A percentile compares a stretch with the other conserved stretches of the same genome.
Evolutionary conservation across 73 alveolate species (phyloP).

Genomic region (Halteria grandinella): DNA sequence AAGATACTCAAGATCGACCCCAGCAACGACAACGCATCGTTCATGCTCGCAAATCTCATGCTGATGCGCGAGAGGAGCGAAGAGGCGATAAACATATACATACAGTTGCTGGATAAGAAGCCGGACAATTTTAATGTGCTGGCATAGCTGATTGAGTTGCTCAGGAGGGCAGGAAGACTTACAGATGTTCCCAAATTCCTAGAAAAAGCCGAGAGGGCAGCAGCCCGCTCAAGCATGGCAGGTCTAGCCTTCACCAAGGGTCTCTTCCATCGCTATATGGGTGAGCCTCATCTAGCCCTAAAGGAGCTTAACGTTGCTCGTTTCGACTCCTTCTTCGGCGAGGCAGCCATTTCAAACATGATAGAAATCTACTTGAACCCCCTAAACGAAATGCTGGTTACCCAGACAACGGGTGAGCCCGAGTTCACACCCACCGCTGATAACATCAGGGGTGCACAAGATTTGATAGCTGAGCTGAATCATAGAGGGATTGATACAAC

Average conservation of each 20-base stretch:
- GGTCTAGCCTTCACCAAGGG: conserved; percentile 97
- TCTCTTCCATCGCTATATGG: conserved; percentile 84
- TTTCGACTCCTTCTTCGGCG: conserved; percentile 91
- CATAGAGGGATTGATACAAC: conserved; percentile 82
- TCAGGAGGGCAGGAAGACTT: conserved; percentile 80
- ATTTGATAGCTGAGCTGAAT: conserved; percentile 49
- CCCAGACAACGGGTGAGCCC: conserved; percentile 64
- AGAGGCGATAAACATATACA: conserved; percentile 72
- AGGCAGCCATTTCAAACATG: conserved; percentile 88
- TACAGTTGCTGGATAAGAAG: conserved; percentile 66
- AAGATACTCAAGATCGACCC: conserved; percentile 80
- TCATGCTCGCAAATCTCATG: conserved; percentile 84
- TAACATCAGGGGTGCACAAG: conserved; percentile 83
- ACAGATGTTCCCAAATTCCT: conserved; percentile 77
- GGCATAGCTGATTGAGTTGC: conserved; percentile 62
- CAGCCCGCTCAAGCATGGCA: conserved; percentile 79
- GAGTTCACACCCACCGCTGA: conserved; percentile 67
- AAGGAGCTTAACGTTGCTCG: conserved; percentile 91
- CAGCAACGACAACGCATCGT: conserved; percentile 81
- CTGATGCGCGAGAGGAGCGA: conserved; percentile 73
- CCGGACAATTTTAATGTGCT: conserved; percentile 83
- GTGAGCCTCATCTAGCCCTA: conserved; percentile 90
- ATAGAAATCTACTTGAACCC: conserved; percentile 95
- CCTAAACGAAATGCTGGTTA: conserved; percentile 71
- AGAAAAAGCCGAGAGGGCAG: conserved; percentile 76